Conservation (phyloP, 139 green algal species). For the Edaphochlamys debaryana region DNA sequence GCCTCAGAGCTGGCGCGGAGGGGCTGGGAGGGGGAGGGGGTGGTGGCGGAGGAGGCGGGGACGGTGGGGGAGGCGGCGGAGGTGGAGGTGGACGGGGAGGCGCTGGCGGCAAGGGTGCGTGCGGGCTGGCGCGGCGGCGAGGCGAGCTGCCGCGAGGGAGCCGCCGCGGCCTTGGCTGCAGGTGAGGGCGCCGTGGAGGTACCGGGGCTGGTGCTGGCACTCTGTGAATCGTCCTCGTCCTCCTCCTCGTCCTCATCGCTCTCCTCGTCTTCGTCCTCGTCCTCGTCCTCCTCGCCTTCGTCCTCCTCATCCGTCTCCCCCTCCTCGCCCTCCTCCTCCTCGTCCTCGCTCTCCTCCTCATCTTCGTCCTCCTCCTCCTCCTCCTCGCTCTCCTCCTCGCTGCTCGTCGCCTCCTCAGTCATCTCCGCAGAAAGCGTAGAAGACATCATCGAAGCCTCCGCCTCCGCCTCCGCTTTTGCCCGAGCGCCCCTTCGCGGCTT, state of each 20-base stretch:
- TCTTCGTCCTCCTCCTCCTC: background rate
- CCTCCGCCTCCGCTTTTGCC: background rate
- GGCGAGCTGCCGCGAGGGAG: too few species aligned
- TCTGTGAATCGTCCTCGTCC: background rate
- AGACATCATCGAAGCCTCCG: slow-evolving; percentile 17
- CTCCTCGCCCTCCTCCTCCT: slow-evolving; percentile 11
- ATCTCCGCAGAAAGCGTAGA: background rate
- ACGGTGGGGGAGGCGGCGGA: background rate
- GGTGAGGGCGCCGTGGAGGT: background rate
- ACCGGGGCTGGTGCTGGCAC: background rate
- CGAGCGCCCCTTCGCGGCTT: background rate
- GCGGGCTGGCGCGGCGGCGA: too few species aligned
- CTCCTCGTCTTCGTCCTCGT: background rate
- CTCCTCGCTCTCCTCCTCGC: background rate
- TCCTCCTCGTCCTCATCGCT: background rate
- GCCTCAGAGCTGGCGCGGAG: too few species aligned
- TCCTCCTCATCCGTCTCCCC: too few species aligned
- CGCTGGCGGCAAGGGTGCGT: too few species aligned
- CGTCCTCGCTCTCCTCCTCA: background rate
- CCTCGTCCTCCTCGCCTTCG: background rate
- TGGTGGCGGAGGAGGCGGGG: background rate
- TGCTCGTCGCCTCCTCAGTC: background rate
- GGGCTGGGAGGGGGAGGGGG: too few species aligned
- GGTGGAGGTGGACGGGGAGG: background rate
- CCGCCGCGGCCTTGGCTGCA: background rate